phyloP scores from a whole-genome alignment of 2,329 filamentous ascomycete species.

The Fusarium sp. region DNA sequence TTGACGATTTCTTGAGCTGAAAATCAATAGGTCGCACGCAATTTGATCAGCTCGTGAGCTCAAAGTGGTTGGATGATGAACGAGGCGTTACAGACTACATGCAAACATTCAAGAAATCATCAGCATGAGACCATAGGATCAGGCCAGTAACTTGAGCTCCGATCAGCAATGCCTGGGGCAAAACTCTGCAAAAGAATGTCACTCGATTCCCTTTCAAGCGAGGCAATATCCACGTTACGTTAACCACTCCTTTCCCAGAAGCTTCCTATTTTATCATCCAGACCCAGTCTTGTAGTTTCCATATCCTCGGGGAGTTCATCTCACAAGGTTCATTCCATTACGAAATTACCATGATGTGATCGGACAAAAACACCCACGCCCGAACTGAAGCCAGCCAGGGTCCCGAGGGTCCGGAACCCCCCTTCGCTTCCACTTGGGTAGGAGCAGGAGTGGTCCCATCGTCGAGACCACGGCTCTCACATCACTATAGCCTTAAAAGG shows the following conservation, averaged over 20 bases:
- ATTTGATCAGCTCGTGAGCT: conserved; percentile 8
- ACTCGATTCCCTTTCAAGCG: not conserved
- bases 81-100: conserved; percentile 4
- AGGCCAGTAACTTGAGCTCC: not conserved
- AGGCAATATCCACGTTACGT: not conserved
- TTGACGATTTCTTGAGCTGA: conserved; percentile 8
- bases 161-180: conserved; percentile 1
- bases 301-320: conserved; percentile 20
- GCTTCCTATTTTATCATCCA: not conserved
- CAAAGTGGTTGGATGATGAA: conserved; percentile 1
- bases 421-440: not conserved
- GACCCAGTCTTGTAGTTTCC: not conserved
- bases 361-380: not conserved
- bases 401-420: conserved; percentile 20
- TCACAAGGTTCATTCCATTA: conserved; percentile 1
- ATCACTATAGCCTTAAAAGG: conserved; percentile 35
- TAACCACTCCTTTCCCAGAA: not conserved
- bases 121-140: not conserved
- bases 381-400: not conserved
- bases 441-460: conserved; percentile 23
- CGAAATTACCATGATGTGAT: conserved; percentile 20
- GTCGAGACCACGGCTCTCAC: conserved; percentile 15
- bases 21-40: conserved; percentile 21
- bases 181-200: conserved; percentile 5
- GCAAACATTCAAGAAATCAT: not conserved